Base-by-base conservation (phyloP, 108 stramenopile genomes). In the Cyclotella distinguenda region DNA sequence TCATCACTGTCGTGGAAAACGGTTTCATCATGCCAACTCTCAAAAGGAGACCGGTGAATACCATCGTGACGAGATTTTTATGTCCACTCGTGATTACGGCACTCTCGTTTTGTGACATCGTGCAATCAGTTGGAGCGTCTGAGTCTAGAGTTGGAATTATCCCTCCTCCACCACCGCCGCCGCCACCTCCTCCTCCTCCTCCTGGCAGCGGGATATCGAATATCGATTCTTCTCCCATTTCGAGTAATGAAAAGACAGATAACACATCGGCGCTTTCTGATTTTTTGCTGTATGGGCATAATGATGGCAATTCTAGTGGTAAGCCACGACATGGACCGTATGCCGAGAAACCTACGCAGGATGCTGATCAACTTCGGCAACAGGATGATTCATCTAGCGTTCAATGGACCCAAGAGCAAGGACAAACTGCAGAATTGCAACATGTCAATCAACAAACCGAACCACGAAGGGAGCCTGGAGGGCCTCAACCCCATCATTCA, bases 151-250 rank as follows among this genome's bases (percentile, higher is more conserved):
- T 49, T 64, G 64, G 50, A 21, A 47, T 57, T 5, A 48, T 57
- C 4, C 60, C 69, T n/a, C 69, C 69, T 18, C 69, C 69, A 0
- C 66, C 66, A 3, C 69, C 69, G 4, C 69, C 69, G 11, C 60
- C 60, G 0, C 60, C 49, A 19, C 60, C 51, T 52, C 19, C 7
- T 47, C n/a, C n/a, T n/a, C n/a, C n/a, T n/a, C n/a, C n/a, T n/a
- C n/a, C n/a, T n/a, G n/a, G n/a, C n/a, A n/a, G n/a, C n/a, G n/a
- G n/a, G n/a, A n/a, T 47, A 26, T 43, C 11, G 9, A 27, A 51
- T 30, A 38, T 13, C n/a, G n/a, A n/a, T 7, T 19, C 58, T 12
- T 23, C 6, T 19, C 34, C 30, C 1, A 42, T 43, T 13, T 22
- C 12, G 26, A 6, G 12, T 4, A 30, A 30, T 43, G 64, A 53